Evolutionary conservation across 441 rosid species (phyloP), one percentile per base, ranked within the genome.

Genomic region (Jatropha multifida): DNA sequence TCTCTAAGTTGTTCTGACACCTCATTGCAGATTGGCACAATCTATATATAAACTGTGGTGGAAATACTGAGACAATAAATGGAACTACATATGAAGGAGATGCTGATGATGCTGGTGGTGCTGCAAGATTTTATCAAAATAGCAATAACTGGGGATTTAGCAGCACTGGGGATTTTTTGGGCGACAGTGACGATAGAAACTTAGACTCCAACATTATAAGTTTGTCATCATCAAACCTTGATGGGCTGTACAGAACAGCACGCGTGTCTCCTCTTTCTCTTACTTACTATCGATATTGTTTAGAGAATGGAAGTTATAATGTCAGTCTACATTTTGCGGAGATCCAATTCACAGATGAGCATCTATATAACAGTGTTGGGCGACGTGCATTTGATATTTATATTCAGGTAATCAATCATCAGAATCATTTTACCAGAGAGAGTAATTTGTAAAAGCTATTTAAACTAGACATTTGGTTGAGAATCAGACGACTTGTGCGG

Each of bases 231-330:
- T 40, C 87, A 77, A 76, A 82, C 78, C 62, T 81, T 13, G 67
- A 82, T 64, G 88, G 65, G 11, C 63, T 88, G n/a, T 87, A 86
- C 80, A 60, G 61, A 40, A 76, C 87, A 5, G 90, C 93, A 32
- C 84, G 94, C 1, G 69, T 77, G 5, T 79, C 93, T 79, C 90
- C 94, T 4, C 74, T 85, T 8, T 85, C 93, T 0, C 88, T 92
- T 9, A 92, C 93, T 54, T 92, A 89, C 75, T 90, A 81, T 80
- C 85, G 83, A 64, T 88, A 84, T 82, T 80, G 97, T 84, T 78
- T 92, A 67, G 83, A 71, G 76, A 88, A 87, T 75, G 88, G 94
- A 72, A 82, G 23, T 44, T 92, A 89, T 82, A 80, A 18, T 49
- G 76, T 90, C 13, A 83, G 41, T 56, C 83, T 90, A 3, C 83